phyloP scores from a whole-genome alignment of 225 moss, liverwort and hornwort genomes.

The Marchantia polymorpha region DNA sequence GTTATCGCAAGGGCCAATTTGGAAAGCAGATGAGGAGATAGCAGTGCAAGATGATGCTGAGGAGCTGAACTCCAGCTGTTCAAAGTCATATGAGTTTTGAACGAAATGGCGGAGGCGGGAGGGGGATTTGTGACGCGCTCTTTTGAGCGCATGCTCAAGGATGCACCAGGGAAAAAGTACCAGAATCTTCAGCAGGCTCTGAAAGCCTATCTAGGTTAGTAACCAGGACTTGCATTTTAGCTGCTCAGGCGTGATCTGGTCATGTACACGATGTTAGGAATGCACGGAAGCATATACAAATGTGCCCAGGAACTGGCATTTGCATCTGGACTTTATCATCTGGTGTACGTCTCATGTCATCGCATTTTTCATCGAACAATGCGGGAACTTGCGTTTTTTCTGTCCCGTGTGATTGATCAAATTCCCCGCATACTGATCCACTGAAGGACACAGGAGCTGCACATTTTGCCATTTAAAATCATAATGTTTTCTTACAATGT shows the following conservation, averaged over 20 bases:
- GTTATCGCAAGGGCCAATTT: conserved; percentile 17
- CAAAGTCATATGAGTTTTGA: conserved; percentile 25
- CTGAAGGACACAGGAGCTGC: neutral
- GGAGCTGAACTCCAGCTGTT: conserved; percentile 40
- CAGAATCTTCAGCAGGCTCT: conserved; percentile 72
- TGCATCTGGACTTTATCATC: neutral
- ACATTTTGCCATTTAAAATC: neutral
- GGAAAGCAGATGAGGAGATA: neutral
- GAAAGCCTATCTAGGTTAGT: conserved; percentile 84
- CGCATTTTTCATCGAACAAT: neutral
- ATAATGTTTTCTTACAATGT: neutral
- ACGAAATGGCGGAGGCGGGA: conserved; percentile 94
- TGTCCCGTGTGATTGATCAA: neutral
- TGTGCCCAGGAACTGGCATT: too few relatives aligned
- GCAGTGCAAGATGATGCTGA: conserved; percentile 1
- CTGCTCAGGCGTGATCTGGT: conserved; percentile 2
- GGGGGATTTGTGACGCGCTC: conserved; percentile 97
- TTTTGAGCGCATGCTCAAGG: conserved; percentile 99
- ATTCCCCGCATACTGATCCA: neutral
- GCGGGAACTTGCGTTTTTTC: neutral
- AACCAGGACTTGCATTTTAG: neutral
- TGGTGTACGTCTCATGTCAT: neutral
- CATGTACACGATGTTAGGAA: neutral
- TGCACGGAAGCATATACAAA: neutral
- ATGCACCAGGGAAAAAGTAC: conserved; percentile 85